Percentiles rank a stretch among this genome's conserved stretches.
Evolutionary conservation across 768 basidiomycete genomes (phyloP).

Genomic region (Hemileccinum rubropunctum): DNA sequence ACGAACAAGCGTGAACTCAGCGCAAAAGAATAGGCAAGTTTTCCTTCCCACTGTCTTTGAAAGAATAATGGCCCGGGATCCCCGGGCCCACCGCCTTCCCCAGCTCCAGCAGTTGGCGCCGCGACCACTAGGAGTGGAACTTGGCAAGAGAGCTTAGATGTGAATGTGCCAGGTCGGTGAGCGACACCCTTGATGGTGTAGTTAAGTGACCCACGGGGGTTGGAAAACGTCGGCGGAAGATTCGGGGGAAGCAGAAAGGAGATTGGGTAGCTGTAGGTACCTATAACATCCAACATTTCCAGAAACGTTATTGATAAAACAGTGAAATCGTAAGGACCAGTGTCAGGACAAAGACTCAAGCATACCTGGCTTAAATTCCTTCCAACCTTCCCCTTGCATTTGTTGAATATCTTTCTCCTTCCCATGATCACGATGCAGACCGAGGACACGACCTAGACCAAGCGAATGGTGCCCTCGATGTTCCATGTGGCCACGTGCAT

Average conservation of each 20-base stretch:
- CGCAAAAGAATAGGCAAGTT: conserved; percentile 78
- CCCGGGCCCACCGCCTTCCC: conserved; percentile 43
- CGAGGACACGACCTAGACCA: conserved; percentile 36
- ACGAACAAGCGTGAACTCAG: conserved; percentile 79
- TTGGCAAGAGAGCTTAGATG: conserved; percentile 64
- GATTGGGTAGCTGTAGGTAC: conserved; percentile 93
- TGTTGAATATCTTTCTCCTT: conserved; percentile 16
- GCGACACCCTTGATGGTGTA: conserved; percentile 84
- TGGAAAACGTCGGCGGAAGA: conserved; percentile 76
- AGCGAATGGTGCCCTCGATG: conserved; percentile 18
- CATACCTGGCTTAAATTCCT: conserved; percentile 86
- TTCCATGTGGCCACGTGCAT: background rate
- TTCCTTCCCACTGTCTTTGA: conserved; percentile 88
- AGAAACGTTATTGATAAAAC: background rate
- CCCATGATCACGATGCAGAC: conserved; percentile 17
- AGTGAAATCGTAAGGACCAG: background rate
- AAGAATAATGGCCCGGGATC: conserved; percentile 80
- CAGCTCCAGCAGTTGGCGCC: conserved; percentile 75
- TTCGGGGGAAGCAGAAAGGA: conserved; percentile 82
- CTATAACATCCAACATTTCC: conserved; percentile 37
- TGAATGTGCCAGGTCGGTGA: conserved; percentile 85
- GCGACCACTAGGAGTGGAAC: conserved; percentile 76
- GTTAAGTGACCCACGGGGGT: conserved; percentile 69
- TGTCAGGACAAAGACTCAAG: background rate
- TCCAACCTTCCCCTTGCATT: conserved; percentile 62